Evolutionary conservation across 495 filamentous ascomycete species (phyloP), one percentile per base, ranked within the genome.

Genomic region (Tuber indicum): DNA sequence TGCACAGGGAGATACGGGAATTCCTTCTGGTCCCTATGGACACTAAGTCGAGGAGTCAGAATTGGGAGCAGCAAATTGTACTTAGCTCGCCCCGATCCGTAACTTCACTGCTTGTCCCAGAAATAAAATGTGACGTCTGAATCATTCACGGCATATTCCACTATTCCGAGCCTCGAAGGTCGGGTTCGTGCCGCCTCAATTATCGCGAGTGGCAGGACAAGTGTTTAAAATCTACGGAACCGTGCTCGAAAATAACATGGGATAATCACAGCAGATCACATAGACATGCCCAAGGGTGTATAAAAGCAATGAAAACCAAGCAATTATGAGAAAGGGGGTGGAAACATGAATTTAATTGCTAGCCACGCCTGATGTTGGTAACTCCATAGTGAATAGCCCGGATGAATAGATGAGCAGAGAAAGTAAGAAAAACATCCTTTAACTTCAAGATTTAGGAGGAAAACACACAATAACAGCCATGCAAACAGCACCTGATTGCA

Each of bases 1-100:
- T 12, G 77, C 73, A 44, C 21, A 71, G 74, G 71, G 32, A 46
- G 41, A 26, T 23, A 44, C 39, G 21, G 58, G 66, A 43, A 74
- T 26, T 43, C n/a, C 74, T 69, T 76, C 62, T 80, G 78, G 77
- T 19, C 70, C 73, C 1, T 79, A 79, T 46, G 75, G 77, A 44
- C 41, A 41, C 45, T 77, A 79, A 76, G 71, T 79, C 76, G 78
- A 73, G 73, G 76, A 42, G 52, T 73, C 36, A 10, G 42, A 76
- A 75, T 73, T 80, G 77, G 58, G 74, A 45, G n/a, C n/a, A n/a
- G n/a, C 49, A 74, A 75, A 66, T 43, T 52, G 75, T 74, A 19
- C 19, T n/a, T 76, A 80, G 71, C 73, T 71, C 74, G 47, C 36
- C 69, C 70, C 52, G 66, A 32, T 32, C 14, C 23, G 19, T 73